Conservation (phyloP, 805 yeast genomes). For the Peterozyma xylosa region DNA sequence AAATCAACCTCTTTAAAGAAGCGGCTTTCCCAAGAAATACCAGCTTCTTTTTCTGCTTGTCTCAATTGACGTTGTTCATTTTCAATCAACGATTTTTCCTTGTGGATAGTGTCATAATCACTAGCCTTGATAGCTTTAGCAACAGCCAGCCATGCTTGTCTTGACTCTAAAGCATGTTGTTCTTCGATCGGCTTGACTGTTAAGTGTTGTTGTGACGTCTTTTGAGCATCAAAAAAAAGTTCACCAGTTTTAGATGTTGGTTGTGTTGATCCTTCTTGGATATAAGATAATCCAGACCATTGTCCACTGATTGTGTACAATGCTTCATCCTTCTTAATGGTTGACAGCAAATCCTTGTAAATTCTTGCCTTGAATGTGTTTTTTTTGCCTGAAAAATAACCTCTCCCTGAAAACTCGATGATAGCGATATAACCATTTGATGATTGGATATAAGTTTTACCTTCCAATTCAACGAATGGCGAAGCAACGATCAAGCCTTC, state of each 20-base stretch:
- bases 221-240: constrained; percentile 57
- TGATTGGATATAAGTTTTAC: constrained; percentile 76
- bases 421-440: constrained; percentile 69
- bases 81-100: constrained; percentile 73
- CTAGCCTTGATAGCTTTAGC: constrained; percentile 78
- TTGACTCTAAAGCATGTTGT: constrained; percentile 75
- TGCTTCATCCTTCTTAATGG: constrained; percentile 49
- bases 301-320: constrained; percentile 81
- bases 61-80: constrained; percentile 79
- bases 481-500: constrained; percentile 89
- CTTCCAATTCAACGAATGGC: constrained; percentile 93
- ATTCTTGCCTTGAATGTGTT: constrained; percentile 86
- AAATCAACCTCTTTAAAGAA: constrained; percentile 64
- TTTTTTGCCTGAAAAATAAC: constrained; percentile 93
- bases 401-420: constrained; percentile 84
- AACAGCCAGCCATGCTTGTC: constrained; percentile 85
- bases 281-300: constrained; percentile 77
- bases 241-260: constrained; percentile 34
- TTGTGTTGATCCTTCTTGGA: constrained; percentile 47
- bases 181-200: constrained; percentile 73
- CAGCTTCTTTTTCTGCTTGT: constrained; percentile 59
- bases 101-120: constrained; percentile 67
- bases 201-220: constrained; percentile 44
- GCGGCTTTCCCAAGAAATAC: constrained; percentile 65
- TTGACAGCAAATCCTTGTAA: constrained; percentile 44